Evolutionary conservation across 768 basidiomycete genomes (phyloP).

Genomic region (Gymnopilus dilepis): DNA sequence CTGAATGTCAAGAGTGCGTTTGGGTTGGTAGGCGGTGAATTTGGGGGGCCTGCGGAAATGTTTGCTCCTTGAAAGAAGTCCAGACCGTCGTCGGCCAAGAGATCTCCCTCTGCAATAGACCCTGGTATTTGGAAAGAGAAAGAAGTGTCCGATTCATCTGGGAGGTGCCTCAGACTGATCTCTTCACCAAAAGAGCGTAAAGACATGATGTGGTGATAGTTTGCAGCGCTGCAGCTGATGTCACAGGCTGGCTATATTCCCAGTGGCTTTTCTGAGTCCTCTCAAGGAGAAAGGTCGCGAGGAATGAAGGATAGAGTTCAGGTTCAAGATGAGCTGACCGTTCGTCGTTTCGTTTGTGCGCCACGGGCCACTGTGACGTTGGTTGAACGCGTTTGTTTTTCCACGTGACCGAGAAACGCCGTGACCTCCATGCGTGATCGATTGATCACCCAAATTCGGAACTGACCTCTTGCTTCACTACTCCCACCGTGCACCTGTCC

Average conservation of each 20-base stretch:
- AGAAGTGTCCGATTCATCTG: slow-evolving; percentile 56
- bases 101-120: slow-evolving; percentile 49
- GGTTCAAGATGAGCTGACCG: neutral
- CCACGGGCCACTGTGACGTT: neutral
- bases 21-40: slow-evolving; percentile 24
- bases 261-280: neutral
- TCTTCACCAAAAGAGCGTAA: slow-evolving; percentile 41
- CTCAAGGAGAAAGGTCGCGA: neutral
- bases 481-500: too few relatives aligned
- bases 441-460: neutral
- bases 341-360: neutral
- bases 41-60: slow-evolving; percentile 39
- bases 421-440: neutral
- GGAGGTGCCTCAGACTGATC: slow-evolving; percentile 57
- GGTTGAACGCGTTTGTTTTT: neutral
- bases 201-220: slow-evolving; percentile 14
- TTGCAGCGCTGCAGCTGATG: too few relatives aligned
- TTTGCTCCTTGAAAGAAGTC: slow-evolving; percentile 52
- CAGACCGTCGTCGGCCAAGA: slow-evolving; percentile 53
- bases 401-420: slow-evolving; percentile 8
- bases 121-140: slow-evolving; percentile 63
- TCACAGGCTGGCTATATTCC: neutral
- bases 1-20: slow-evolving; percentile 42
- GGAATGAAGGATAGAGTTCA: slow-evolving; percentile 4
- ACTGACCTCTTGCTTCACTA: neutral